A percentile compares a stretch with the other conserved stretches of the same genome.
phyloP scores from a whole-genome alignment of 331 rosid genomes.

The Quercus lobata region DNA sequence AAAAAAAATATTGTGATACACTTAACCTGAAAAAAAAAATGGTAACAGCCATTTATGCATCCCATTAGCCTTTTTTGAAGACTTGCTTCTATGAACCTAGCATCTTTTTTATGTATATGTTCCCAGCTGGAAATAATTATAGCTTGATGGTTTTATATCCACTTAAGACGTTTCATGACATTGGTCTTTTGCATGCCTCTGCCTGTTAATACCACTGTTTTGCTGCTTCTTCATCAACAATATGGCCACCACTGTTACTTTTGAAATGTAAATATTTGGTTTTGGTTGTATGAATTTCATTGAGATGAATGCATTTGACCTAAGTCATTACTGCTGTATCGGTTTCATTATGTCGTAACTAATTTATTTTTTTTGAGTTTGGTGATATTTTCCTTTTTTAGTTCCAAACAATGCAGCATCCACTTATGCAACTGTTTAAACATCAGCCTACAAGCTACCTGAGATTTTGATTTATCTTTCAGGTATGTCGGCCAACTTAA shows the following conservation, averaged over 20 bases:
- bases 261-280: not conserved
- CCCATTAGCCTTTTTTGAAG: not conserved
- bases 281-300: not conserved
- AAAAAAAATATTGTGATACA: not conserved
- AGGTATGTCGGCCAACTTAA: slow-evolving; percentile 66
- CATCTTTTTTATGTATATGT: not conserved
- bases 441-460: slow-evolving; percentile 8
- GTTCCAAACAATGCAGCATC: not conserved
- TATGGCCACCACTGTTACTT: not conserved
- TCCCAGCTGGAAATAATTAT: not conserved
- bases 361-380: not conserved
- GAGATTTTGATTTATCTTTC: slow-evolving; percentile 31
- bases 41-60: not conserved
- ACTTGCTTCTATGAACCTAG: not conserved
- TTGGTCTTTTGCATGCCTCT: not conserved
- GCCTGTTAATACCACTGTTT: not conserved
- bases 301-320: not conserved
- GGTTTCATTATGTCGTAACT: not conserved
- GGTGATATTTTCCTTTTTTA: not conserved
- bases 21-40: not conserved
- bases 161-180: not conserved
- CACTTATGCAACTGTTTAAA: not conserved
- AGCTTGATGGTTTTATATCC: not conserved
- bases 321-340: not conserved
- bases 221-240: not conserved